Percentiles rank a stretch among this genome's conserved stretches.
phyloP scores from a whole-genome alignment of 768 basidiomycete genomes.

The Boletus sp. region DNA sequence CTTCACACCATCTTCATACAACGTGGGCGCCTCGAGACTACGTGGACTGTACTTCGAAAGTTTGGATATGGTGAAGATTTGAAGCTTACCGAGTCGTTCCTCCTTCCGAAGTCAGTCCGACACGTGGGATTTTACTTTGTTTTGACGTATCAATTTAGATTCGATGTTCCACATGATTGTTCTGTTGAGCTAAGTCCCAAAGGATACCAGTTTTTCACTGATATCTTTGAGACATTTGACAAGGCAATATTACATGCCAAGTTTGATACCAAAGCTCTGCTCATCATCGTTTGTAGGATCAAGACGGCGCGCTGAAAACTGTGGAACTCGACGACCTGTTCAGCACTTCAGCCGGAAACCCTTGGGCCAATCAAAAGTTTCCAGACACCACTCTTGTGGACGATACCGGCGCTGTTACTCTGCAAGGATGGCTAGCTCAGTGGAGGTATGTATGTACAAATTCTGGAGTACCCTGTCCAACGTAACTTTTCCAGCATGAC shows the following conservation, averaged over 20 bases:
- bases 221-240: slow-evolving; percentile 94
- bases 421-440: slow-evolving; percentile 97
- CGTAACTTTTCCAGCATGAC: slow-evolving; percentile 69
- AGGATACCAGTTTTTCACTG: slow-evolving; percentile 96
- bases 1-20: slow-evolving; percentile 97
- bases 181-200: slow-evolving; percentile 93
- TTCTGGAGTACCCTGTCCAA: slow-evolving; percentile 1
- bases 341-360: slow-evolving; percentile 93
- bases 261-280: background rate
- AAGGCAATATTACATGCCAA: slow-evolving; percentile 48
- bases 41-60: slow-evolving; percentile 93
- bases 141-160: slow-evolving; percentile 46
- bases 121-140: background rate
- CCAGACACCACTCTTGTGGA: slow-evolving; percentile 87
- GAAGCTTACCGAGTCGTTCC: slow-evolving; percentile 81
- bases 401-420: slow-evolving; percentile 86
- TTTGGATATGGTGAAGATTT: slow-evolving; percentile 97
- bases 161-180: slow-evolving; percentile 91
- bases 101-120: slow-evolving; percentile 77
- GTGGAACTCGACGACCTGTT: slow-evolving; percentile 86
- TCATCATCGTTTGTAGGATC: slow-evolving; percentile 55
- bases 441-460: slow-evolving; percentile 73
- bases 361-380: slow-evolving; percentile 92
- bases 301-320: slow-evolving; percentile 88
- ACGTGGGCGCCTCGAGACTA: slow-evolving; percentile 91